These are phyloP conservation scores for Penicillium sp. DNA, from an alignment of 2,329 filamentous ascomycete species.

Conservation along the genomic window DNA sequence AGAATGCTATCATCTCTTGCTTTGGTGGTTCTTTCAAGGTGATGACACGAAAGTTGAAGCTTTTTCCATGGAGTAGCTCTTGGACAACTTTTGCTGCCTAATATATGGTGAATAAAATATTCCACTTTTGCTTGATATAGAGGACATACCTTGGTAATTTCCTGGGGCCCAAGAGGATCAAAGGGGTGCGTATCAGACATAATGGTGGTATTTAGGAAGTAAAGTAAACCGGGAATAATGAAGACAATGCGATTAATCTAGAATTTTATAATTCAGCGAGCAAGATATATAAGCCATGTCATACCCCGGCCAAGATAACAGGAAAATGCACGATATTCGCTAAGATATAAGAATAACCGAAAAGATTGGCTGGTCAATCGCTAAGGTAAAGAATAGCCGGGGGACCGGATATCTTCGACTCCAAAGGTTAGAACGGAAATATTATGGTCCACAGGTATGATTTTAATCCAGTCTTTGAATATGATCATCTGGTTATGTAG, in stretches of 20 bases:
- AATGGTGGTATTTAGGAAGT: neutral
- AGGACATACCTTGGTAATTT: slow-evolving; percentile 30
- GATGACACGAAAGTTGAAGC: slow-evolving; percentile 51
- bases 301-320: neutral
- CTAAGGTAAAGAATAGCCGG: slow-evolving; percentile 30
- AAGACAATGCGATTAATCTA: neutral
- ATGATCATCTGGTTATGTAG: neutral
- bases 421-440: neutral
- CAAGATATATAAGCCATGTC: neutral
- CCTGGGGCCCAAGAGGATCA: slow-evolving; percentile 32
- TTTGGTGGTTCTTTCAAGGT: slow-evolving; percentile 54
- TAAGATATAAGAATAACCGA: slow-evolving; percentile 23
- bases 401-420: neutral
- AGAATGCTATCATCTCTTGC: slow-evolving; percentile 46
- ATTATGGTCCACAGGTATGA: neutral
- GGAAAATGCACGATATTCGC: slow-evolving; percentile 11
- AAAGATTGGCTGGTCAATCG: slow-evolving; percentile 12
- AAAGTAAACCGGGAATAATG: neutral
- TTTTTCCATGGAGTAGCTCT: slow-evolving; percentile 34
- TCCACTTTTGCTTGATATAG: neutral
- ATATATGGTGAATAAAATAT: neutral
- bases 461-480: neutral
- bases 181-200: slow-evolving; percentile 31
- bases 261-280: neutral
- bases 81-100: slow-evolving; percentile 35